Evolutionary conservation across 2,329 filamentous ascomycete genomes (phyloP).

Genomic region (Clarireedia sp.): DNA sequence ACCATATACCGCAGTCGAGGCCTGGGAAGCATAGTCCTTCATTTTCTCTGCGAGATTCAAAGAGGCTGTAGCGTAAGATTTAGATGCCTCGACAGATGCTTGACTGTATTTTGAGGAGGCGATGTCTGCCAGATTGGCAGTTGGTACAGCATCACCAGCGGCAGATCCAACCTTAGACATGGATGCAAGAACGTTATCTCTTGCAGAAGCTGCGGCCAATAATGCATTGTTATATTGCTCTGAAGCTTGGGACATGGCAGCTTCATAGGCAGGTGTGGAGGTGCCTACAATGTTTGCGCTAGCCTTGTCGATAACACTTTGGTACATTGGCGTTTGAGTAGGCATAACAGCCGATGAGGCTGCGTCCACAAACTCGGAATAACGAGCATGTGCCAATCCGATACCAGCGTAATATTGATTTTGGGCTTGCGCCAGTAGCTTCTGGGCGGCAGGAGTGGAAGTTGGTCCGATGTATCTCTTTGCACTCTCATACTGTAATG

Average conservation of each 20-base stretch:
- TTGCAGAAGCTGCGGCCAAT: constrained; percentile 33
- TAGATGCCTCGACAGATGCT: constrained; percentile 37
- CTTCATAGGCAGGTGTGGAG: constrained; percentile 17
- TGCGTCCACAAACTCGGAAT: constrained; percentile 64
- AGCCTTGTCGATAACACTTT: constrained; percentile 26
- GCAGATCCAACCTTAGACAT: constrained; percentile 32
- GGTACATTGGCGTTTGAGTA: constrained; percentile 44
- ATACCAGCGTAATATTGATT: constrained; percentile 69
- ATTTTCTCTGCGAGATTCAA: constrained; percentile 40
- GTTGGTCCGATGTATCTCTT: constrained; percentile 57
- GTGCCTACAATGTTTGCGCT: constrained; percentile 21
- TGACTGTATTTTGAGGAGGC: constrained; percentile 38
- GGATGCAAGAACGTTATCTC: constrained; percentile 34
- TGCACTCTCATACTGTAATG: constrained; percentile 62
- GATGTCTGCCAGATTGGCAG: constrained; percentile 33
- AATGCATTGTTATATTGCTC: constrained; percentile 26
- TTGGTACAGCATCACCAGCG: constrained; percentile 30
- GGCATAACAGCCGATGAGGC: constrained; percentile 63
- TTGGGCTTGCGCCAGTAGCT: constrained; percentile 53
- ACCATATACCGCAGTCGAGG: constrained; percentile 23
- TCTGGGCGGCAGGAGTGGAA: constrained; percentile 41
- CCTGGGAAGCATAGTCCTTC: constrained; percentile 33
- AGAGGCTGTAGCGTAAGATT: constrained; percentile 45
- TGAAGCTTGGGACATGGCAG: constrained; percentile 19
- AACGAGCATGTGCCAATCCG: constrained; percentile 70